A percentile compares a stretch with the other conserved stretches of the same genome.
These are phyloP conservation scores for Brassica incana DNA, from an alignment of 345 rosid genomes.

Conservation along the genomic window DNA sequence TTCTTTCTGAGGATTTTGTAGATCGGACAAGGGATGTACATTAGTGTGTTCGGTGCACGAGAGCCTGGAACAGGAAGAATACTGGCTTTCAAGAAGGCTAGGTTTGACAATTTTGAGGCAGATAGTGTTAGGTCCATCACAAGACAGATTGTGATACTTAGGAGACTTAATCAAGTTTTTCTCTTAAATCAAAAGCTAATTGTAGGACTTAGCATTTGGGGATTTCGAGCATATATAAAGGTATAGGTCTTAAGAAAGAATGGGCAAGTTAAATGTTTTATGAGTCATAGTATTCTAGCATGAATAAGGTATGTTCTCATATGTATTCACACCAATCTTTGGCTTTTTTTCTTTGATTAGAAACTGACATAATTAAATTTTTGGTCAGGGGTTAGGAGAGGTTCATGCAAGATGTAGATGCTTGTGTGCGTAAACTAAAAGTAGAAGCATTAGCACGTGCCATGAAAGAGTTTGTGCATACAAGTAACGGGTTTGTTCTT, in stretches of 20 bases:
- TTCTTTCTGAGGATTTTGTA: not conserved
- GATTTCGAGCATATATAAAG: constrained; percentile 29
- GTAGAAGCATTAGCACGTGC: not conserved
- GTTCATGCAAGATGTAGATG: not conserved
- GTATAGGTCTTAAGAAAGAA: not conserved
- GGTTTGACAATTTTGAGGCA: not conserved
- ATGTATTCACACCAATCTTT: not conserved
- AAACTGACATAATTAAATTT: not conserved
- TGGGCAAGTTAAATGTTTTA: not conserved
- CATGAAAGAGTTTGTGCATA: not conserved
- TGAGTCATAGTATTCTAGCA: not conserved
- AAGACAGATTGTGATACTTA: not conserved
- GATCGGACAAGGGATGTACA: not conserved
- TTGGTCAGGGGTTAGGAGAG: not conserved
- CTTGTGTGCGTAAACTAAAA: not conserved
- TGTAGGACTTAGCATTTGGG: constrained; percentile 30
- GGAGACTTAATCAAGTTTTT: not conserved
- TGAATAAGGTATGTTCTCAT: not conserved
- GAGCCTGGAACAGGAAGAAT: not conserved
- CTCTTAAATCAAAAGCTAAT: constrained; percentile 29
- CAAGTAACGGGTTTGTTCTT: no score
- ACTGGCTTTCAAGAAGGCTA: not conserved
- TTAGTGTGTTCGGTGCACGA: not conserved
- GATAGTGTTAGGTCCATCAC: not conserved
- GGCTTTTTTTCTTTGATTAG: not conserved